Percentiles rank a stretch among this genome's conserved stretches.
Evolutionary conservation across 73 alveolate genomes (phyloP).

Genomic region (Blepharisma japonicum): DNA sequence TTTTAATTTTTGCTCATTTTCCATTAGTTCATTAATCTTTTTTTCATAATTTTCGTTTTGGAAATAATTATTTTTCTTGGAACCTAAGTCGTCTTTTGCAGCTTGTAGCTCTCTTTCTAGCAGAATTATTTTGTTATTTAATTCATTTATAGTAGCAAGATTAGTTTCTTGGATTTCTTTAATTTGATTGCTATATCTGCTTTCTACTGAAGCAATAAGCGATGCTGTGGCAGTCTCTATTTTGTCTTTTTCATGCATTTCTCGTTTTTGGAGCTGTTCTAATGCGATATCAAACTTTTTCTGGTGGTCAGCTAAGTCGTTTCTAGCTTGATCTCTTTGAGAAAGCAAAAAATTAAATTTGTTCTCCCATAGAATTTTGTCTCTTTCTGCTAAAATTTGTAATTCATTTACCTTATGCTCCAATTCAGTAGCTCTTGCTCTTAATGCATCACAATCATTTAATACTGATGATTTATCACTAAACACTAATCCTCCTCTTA

Average conservation of each 20-base stretch:
- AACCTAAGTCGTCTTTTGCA: slow-evolving; percentile 74
- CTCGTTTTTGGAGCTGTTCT: slow-evolving; percentile 76
- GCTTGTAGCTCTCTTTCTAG: slow-evolving; percentile 80
- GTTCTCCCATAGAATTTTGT: slow-evolving; percentile 31
- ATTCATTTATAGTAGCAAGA: slow-evolving; percentile 45
- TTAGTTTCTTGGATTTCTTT: slow-evolving; percentile 73
- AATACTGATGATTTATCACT: background rate
- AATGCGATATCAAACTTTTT: slow-evolving; percentile 83
- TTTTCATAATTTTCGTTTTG: slow-evolving; percentile 75
- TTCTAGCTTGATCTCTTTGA: slow-evolving; percentile 58
- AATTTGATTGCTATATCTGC: slow-evolving; percentile 76
- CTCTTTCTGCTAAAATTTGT: background rate
- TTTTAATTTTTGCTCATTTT: slow-evolving; percentile 65
- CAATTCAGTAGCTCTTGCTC: background rate
- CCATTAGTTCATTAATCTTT: slow-evolving; percentile 74
- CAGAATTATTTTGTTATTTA: slow-evolving; percentile 50
- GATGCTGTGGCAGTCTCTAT: slow-evolving; percentile 55
- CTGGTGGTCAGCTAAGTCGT: slow-evolving; percentile 74
- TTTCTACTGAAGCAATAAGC: slow-evolving; percentile 68
- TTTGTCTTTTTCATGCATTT: slow-evolving; percentile 73
- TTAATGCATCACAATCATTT: background rate
- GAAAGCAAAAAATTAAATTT: slow-evolving; percentile 9
- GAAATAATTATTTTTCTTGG: slow-evolving; percentile 70
- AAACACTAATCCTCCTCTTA: background rate
- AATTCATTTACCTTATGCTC: background rate